Base-by-base conservation (phyloP, 2,329 filamentous ascomycete species). In the Beauveria sp. region DNA sequence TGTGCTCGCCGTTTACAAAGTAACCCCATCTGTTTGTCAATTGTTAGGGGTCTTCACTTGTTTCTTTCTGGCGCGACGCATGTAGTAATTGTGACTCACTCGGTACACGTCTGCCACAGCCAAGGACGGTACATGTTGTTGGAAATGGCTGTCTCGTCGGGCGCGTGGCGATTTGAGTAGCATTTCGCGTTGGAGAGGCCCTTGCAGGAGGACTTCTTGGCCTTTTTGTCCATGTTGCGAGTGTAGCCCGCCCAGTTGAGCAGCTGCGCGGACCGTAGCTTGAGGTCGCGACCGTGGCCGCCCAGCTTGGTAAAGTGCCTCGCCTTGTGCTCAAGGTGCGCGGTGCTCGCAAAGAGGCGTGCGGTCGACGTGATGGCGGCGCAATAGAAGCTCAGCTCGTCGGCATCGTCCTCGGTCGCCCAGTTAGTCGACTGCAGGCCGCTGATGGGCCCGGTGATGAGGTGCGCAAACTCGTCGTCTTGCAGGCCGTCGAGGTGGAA, bases 1-100 rank as follows among this genome's bases (percentile, higher is more conserved):
- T 85, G 28, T 86, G 84, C 5, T 84, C 87, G 53, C 91, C 90
- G 0, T 88, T 91, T 66, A 88, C 83, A 55, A 93, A 84, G 74
- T 85, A 95, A 10, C 90, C 91, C 90, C 89, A 95, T 80, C 85
- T 83, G 16, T 52, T 45, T 10, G 20, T 63, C 62, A 53, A 1
- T 38, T 38, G 5, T 57, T 28, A 60, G 40, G 12, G 3, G 1
- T 9, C 7, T 43, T 9, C n/a, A 3, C 20, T 31, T 14, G 3
- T 59, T 57, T 40, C 10, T 34, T 45, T 46, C 45, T n/a, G 26
- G 14, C 31, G 28, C 8, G n/a, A 50, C 3, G 28, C 12, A n/a
- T 28, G 34, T 7, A 34, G n/a, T 4, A 20, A 14, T 12, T 18
- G 24, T 34, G 7, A 71, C 77, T 70, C 70, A 81, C 75, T 84